These are phyloP conservation scores for Spinellus fusiger DNA, from an alignment of 192 early-diverging fungal genomes.

Conservation along the genomic window DNA sequence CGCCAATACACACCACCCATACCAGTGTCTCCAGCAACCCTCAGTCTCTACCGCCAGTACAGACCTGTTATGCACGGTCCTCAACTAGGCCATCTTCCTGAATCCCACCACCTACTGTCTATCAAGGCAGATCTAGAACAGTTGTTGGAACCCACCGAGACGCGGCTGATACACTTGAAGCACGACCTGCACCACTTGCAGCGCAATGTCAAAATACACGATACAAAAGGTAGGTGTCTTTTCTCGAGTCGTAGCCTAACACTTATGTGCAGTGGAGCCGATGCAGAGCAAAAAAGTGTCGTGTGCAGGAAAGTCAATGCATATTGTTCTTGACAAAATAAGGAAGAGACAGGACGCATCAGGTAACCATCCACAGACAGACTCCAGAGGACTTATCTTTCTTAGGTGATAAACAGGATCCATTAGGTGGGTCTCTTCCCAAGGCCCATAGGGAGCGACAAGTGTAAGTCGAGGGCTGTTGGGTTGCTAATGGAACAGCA, in stretches of 20 bases:
- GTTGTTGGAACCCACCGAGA: slow-evolving; percentile 14
- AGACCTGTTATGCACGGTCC: slow-evolving; percentile 1
- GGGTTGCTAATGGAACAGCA: neutral
- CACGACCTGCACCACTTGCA: slow-evolving; percentile 6
- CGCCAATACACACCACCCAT: slow-evolving; percentile 10
- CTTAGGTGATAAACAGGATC: neutral
- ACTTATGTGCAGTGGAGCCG: no score
- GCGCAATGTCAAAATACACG: slow-evolving; percentile 9
- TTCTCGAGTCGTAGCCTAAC: no score
- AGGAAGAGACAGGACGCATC: neutral
- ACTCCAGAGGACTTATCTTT: no score
- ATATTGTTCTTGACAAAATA: neutral
- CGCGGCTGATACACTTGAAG: neutral
- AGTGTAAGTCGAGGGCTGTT: neutral
- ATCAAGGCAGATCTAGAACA: slow-evolving; percentile 23
- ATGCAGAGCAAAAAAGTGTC: no score
- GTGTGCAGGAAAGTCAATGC: no score
- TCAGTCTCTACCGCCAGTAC: slow-evolving; percentile 10
- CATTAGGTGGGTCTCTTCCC: neutral
- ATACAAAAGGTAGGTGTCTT: neutral
- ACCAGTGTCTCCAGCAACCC: slow-evolving; percentile 10
- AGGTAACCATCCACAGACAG: neutral
- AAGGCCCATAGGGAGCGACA: slow-evolving; percentile 9
- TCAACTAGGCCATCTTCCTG: slow-evolving; percentile 17
- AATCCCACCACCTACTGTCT: slow-evolving; percentile 9